phyloP scores from a whole-genome alignment of 2,329 filamentous ascomycete genomes.

The Endothia cerciana region DNA sequence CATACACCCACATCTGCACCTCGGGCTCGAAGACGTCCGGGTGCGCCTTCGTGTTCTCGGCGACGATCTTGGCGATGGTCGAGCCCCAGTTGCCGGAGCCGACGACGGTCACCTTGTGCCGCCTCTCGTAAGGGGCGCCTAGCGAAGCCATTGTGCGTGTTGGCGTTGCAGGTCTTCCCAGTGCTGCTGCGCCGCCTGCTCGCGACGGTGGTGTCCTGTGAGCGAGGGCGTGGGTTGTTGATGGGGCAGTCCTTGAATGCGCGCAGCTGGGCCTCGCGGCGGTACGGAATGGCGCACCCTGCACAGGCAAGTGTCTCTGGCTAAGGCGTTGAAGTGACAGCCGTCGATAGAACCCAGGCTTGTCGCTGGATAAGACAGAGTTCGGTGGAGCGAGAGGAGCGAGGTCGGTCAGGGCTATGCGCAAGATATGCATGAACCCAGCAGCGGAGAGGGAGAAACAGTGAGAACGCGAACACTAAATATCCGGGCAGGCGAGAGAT shows the following conservation, averaged over 20 bases:
- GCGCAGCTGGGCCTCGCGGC: no score
- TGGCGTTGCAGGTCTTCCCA: neutral
- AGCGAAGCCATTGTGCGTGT: slow-evolving; percentile 39
- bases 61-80: slow-evolving; percentile 95
- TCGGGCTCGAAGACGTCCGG: slow-evolving; percentile 81
- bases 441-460: neutral
- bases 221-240: neutral
- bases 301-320: neutral
- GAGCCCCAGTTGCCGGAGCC: slow-evolving; percentile 99
- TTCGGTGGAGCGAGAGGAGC: slow-evolving; percentile 4
- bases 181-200: neutral
- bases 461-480: no score
- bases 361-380: neutral
- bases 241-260: neutral
- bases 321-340: neutral
- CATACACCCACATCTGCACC: slow-evolving; percentile 99
- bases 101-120: slow-evolving; percentile 91
- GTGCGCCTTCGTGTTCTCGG: slow-evolving; percentile 84
- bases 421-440: slow-evolving; percentile 19
- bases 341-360: no score
- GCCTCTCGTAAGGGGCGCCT: slow-evolving; percentile 61
- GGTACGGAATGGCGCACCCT: neutral
- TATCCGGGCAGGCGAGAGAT: slow-evolving; percentile 17
- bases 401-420: slow-evolving; percentile 14
- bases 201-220: neutral